Evolutionary conservation across 129 eudicot genomes (phyloP), one percentile per base, ranked within the genome.

Genomic region (Ambrosia trifida): DNA sequence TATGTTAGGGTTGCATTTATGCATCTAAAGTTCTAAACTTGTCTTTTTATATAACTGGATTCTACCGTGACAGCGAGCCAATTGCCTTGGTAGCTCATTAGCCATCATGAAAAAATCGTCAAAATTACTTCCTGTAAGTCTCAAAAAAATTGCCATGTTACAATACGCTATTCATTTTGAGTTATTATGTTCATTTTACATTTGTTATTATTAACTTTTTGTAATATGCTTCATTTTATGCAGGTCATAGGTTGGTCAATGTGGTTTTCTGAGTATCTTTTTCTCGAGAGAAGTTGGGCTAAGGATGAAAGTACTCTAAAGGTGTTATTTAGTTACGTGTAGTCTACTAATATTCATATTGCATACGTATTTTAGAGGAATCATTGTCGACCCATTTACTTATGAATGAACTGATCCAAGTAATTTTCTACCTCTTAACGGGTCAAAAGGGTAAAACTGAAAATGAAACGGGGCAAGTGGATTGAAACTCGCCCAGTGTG

Each of bases 221-320:
- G 28, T 50, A 45, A 74, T 63, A 62, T 73, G 18, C 70, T 35
- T 28, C n/a, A 41, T 32, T 73, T 53, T 77, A 60, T 80, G 88
- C 93, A 93, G 98, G 96, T 89, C 28, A 85, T 93, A 36, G 98
- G 98, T 11, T 89, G 98, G 98, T 93, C 98, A 44, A 93, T 93
- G 98, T 93, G 96, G 98, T 93, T 93, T 77, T 93, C 96, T 5
- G 96, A 93, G 95, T 93, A 85, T 79, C 95, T 93, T 12, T 93
- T 89, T 80, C 96, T 93, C 57, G 98, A 93, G 76, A 85, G 98
- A 78, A 93, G 84, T 76, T 93, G 96, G 92, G 96, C 89, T 57
- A 93, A 84, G 82, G 98, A 93, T 80, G 98, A 89, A 80, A 80
- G 28, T 50, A 93, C 87, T 36, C 70, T 89, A 54, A 89, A 93